Base-by-base conservation (phyloP, 192 early-diverging fungal species). In the Entophlyctis luteolus region DNA sequence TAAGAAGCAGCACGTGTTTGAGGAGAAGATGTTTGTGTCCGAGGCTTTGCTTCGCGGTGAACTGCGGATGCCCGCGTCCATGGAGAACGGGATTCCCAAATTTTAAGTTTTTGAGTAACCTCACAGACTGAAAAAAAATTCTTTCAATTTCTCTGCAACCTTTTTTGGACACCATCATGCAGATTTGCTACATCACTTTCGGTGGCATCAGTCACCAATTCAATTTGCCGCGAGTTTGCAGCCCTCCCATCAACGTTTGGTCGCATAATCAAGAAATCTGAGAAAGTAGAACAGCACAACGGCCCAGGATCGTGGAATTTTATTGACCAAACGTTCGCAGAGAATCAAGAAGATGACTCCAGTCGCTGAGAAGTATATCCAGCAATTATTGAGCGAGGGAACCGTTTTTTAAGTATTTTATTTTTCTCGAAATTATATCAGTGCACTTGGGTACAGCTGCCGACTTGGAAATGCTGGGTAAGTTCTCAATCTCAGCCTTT, bases 251-350 rank as follows among this genome's bases (percentile, higher is more conserved):
- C n/a, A n/a, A n/a, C n/a, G n/a, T n/a, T n/a, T n/a, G n/a, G n/a
- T n/a, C n/a, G n/a, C n/a, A n/a, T n/a, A n/a, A n/a, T n/a, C n/a
- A n/a, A n/a, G n/a, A n/a, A n/a, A n/a, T n/a, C n/a, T n/a, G n/a
- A n/a, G n/a, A n/a, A n/a, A n/a, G n/a, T n/a, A n/a, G n/a, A n/a
- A n/a, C n/a, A n/a, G n/a, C n/a, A n/a, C n/a, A n/a, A n/a, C n/a
- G n/a, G n/a, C n/a, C n/a, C n/a, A n/a, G n/a, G n/a, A 98, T 79
- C 96, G 94, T 54, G 87, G 84, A 74, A 97, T 98, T 84, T 97
- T 94, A 29, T 94, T 97, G 77, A 94, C 96, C 47, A 87, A 89
- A 72, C 95, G 96, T 93, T 96, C 95, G 80, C 79, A 81, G 77
- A 84, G 86, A 59, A 93, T 98, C 79, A 82, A 84, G 68, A 83